Evolutionary conservation across 148 eudicot species (phyloP).

Genomic region (Vaccinium corymbosum): DNA sequence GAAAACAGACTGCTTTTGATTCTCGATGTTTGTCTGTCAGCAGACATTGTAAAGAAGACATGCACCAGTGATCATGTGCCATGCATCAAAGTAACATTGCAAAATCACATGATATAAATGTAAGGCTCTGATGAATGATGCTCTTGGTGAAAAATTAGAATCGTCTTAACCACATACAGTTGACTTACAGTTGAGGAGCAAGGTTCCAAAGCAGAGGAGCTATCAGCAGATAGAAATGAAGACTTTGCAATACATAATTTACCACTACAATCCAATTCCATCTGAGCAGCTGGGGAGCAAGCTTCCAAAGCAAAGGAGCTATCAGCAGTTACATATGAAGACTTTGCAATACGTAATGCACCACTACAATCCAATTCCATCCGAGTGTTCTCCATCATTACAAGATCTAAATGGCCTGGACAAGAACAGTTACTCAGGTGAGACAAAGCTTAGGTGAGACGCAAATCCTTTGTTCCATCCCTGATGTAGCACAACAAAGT

Average conservation of each 20-base stretch:
- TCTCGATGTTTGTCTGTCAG: background rate
- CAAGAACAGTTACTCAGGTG: conserved; percentile 8
- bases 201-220: conserved; percentile 33
- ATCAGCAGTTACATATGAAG: conserved; percentile 2
- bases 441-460: background rate
- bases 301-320: conserved; percentile 32
- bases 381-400: conserved; percentile 8
- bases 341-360: conserved; percentile 8
- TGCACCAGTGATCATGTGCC: background rate
- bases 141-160: background rate
- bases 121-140: background rate
- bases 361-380: conserved; percentile 13
- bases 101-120: background rate
- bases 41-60: background rate
- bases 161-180: conserved; percentile 41
- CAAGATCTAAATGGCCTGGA: conserved; percentile 38
- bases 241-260: conserved; percentile 13
- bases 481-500: background rate
- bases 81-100: background rate
- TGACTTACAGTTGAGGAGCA: conserved; percentile 53
- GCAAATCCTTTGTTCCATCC: background rate
- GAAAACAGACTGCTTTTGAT: background rate
- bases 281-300: conserved; percentile 33
- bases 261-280: conserved; percentile 13
- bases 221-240: background rate